These are phyloP conservation scores for Endotrypanum monterogeii DNA, from an alignment of 208 protist genomes.

Conservation along the genomic window DNA sequence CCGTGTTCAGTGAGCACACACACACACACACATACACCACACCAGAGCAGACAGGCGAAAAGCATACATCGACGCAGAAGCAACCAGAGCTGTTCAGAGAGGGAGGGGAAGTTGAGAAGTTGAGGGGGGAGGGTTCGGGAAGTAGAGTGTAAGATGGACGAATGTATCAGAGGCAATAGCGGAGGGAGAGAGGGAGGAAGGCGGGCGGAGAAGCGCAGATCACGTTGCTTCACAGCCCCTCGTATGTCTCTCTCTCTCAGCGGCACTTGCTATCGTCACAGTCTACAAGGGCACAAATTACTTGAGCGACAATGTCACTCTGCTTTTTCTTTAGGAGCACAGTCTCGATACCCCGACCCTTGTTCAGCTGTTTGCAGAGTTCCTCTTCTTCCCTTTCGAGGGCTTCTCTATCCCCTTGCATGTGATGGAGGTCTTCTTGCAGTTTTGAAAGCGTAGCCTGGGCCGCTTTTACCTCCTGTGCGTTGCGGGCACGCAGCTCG, in stretches of 20 bases:
- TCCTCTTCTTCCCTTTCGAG: conserved; percentile 35
- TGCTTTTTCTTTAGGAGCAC: not conserved
- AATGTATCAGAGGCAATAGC: not conserved
- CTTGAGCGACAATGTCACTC: conserved; percentile 26
- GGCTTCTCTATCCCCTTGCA: conserved; percentile 34
- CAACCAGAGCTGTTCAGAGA: not conserved
- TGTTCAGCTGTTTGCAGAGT: conserved; percentile 36
- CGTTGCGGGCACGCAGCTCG: conserved; percentile 29
- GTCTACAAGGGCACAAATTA: conserved; percentile 37
- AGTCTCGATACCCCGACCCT: not conserved
- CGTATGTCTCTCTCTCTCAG: not conserved
- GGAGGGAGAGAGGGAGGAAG: not conserved
- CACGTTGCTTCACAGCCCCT: not conserved
- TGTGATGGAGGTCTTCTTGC: conserved; percentile 39
- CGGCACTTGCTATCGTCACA: conserved; percentile 37
- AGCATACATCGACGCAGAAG: not conserved
- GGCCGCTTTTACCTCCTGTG: conserved; percentile 37
- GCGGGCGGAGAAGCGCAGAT: not conserved
- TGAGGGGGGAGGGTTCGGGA: not conserved
- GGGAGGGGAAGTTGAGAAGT: not conserved
- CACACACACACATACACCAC: no score
- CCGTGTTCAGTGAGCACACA: not conserved
- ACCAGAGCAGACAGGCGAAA: not conserved
- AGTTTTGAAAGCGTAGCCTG: conserved; percentile 35
- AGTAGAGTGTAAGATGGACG: no score